Base-by-base conservation (phyloP, 2,329 filamentous ascomycete genomes). In the Pseudomassariella vexata region DNA sequence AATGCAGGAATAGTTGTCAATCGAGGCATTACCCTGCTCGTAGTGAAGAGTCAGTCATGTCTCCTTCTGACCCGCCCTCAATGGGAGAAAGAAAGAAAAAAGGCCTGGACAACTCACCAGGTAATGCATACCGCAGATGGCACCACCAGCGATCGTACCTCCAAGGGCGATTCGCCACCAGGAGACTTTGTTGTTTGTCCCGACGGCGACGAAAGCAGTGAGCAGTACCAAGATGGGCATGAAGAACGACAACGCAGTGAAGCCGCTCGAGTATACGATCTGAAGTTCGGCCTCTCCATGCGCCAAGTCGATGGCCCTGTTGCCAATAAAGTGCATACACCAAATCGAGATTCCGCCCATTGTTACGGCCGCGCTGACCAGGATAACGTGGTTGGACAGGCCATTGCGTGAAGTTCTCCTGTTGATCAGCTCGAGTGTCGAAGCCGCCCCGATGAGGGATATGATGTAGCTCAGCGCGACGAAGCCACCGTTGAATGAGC, bases 111-210 rank as follows among this genome's bases (percentile, higher is more conserved):
- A n/a, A n/a, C n/a, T n/a, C n/a, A n/a, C n/a, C 12, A 90, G 65
- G 48, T 92, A 94, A 55, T 94, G 85, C 86, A 94, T 92, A 19
- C 82, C 83, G 38, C 82, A 86, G 30, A 92, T 80, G 15, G 85
- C 80, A 5, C 78, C 66, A 10, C 87, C 87, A 2, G 82, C 82
- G 25, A 89, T 66, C 2, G 76, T 50, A 6, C 86, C 85, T 7
- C 82, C 81, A 5, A 75, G 49, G 6, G 69, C 50, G 9, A 84
- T 68, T 26, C 79, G 72, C 56, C 70, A 59, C 57, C 73, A 73
- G 12, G 68, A 70, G 10, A 81, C 66, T 18, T 55, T 62, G 40
- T 74, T 73, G 45, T 70, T 70, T 18, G 70, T 68, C 5, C 77
- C 85, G 26, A 83, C 76, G 20, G 79, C 70, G 37, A 81, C 69